phyloP scores from a whole-genome alignment of 106 monocot genomes.

The Xerophyta viscosa region DNA sequence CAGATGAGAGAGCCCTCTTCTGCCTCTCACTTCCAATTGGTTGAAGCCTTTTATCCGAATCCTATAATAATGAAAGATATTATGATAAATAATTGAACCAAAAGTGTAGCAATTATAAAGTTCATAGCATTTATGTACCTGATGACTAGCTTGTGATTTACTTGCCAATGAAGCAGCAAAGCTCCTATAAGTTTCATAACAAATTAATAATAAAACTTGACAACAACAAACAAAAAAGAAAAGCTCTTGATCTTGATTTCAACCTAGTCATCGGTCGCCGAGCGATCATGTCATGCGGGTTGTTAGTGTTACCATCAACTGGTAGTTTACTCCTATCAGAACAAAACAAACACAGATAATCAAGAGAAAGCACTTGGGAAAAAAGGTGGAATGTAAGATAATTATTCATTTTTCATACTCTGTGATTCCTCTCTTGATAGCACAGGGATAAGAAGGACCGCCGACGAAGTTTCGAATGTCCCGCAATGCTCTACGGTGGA shows the following conservation, averaged over 20 bases:
- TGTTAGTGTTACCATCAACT: constrained; percentile 22
- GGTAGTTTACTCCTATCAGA: constrained; percentile 22
- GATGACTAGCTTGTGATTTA: constrained; percentile 29
- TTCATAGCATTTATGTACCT: constrained; percentile 23
- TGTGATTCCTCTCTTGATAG: constrained; percentile 29
- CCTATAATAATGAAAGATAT: constrained; percentile 4
- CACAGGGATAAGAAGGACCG: constrained; percentile 31
- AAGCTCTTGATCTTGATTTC: not conserved
- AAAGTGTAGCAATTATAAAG: not conserved
- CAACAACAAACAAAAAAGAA: not conserved
- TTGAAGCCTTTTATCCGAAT: constrained; percentile 2
- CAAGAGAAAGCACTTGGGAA: not conserved
- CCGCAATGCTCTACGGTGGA: constrained; percentile 62
- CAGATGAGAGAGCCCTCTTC: constrained; percentile 13
- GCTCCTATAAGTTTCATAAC: constrained; percentile 32
- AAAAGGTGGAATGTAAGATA: not conserved
- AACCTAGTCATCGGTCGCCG: constrained; percentile 78
- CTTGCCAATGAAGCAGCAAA: constrained; percentile 58
- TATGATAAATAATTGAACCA: not conserved
- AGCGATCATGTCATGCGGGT: not conserved
- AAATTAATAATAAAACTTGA: not conserved
- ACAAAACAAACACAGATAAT: not conserved
- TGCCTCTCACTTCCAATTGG: constrained; percentile 35
- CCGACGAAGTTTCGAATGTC: constrained; percentile 63
- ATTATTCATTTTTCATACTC: constrained; percentile 25